A percentile compares a stretch with the other conserved stretches of the same genome.
Evolutionary conservation across 495 filamentous ascomycete genomes (phyloP).

Genomic region (Tuber borchii): DNA sequence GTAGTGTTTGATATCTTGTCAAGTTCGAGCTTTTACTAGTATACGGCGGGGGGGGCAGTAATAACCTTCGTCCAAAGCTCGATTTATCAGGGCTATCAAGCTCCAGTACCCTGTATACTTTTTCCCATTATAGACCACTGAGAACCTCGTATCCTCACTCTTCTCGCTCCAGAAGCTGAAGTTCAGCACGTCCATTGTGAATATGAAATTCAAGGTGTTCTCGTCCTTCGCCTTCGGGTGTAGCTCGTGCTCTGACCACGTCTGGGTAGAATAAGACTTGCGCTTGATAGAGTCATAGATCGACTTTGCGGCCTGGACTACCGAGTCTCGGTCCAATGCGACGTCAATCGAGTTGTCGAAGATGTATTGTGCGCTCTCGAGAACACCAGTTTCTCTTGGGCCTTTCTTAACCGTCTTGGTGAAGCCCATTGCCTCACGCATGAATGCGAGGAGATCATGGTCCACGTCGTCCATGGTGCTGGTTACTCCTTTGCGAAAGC

Average conservation of each 20-base stretch:
- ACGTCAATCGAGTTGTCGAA: conserved; percentile 93
- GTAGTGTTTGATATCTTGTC: conserved; percentile 10
- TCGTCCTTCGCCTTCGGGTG: conserved; percentile 76
- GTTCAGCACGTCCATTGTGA: conserved; percentile 93
- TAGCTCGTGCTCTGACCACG: conserved; percentile 83
- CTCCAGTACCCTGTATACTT: conserved; percentile 95
- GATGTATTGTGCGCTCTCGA: conserved; percentile 74
- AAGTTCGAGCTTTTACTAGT: background rate
- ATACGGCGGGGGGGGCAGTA: conserved; percentile 4
- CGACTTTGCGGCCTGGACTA: conserved; percentile 68
- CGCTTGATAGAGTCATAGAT: conserved; percentile 77
- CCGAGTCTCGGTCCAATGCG: conserved; percentile 67
- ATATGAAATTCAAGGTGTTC: conserved; percentile 79
- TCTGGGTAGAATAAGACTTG: conserved; percentile 72
- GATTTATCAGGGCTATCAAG: conserved; percentile 74
- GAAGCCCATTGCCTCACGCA: conserved; percentile 69
- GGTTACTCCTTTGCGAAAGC: background rate
- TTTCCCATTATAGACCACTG: conserved; percentile 70
- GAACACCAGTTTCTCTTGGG: conserved; percentile 69
- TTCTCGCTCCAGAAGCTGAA: conserved; percentile 89
- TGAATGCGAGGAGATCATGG: conserved; percentile 75
- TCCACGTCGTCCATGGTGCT: conserved; percentile 65
- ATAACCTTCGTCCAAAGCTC: conserved; percentile 81
- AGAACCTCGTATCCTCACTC: conserved; percentile 60
- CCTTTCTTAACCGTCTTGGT: conserved; percentile 47